Evolutionary conservation across 352 stramenopile genomes (phyloP).

Genomic region (Phytopythium kandeliae): DNA sequence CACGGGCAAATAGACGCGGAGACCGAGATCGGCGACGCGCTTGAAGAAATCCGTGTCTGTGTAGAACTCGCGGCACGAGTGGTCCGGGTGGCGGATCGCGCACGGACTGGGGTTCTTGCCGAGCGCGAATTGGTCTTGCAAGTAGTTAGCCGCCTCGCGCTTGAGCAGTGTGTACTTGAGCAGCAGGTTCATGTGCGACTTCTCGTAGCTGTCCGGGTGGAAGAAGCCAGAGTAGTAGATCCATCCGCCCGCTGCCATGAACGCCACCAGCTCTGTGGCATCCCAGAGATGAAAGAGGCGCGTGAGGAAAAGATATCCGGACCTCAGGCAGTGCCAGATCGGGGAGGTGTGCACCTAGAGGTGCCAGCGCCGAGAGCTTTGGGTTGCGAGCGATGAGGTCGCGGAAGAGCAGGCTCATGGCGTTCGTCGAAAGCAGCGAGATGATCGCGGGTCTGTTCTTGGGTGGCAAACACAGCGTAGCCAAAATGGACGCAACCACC

Average conservation of each 20-base stretch:
- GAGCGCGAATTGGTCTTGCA: slow-evolving; percentile 34
- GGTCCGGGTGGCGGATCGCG: slow-evolving; percentile 32
- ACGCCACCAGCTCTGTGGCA: slow-evolving; percentile 35
- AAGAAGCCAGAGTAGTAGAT: slow-evolving; percentile 61
- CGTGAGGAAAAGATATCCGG: background rate
- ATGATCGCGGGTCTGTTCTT: slow-evolving; percentile 38
- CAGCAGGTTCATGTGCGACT: slow-evolving; percentile 47
- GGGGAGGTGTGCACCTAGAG: slow-evolving; percentile 12
- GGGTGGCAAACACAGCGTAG: slow-evolving; percentile 24
- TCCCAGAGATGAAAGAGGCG: background rate
- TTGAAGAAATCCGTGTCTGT: slow-evolving; percentile 28
- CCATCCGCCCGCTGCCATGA: slow-evolving; percentile 47
- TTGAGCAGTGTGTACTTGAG: slow-evolving; percentile 53
- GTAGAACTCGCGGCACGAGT: slow-evolving; percentile 35
- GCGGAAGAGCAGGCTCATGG: slow-evolving; percentile 28
- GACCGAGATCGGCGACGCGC: slow-evolving; percentile 26
- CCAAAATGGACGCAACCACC: slow-evolving; percentile 25
- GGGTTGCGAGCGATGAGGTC: slow-evolving; percentile 23
- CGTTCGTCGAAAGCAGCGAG: slow-evolving; percentile 46
- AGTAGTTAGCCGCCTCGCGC: slow-evolving; percentile 16
- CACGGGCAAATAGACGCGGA: slow-evolving; percentile 51
- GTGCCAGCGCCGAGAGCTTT: slow-evolving; percentile 21
- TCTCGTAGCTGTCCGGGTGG: slow-evolving; percentile 51
- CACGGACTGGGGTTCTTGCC: slow-evolving; percentile 48
- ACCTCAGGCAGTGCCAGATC: background rate